These are phyloP conservation scores for Extremus antarcticus DNA, from an alignment of 495 filamentous ascomycete genomes.

Conservation along the genomic window DNA sequence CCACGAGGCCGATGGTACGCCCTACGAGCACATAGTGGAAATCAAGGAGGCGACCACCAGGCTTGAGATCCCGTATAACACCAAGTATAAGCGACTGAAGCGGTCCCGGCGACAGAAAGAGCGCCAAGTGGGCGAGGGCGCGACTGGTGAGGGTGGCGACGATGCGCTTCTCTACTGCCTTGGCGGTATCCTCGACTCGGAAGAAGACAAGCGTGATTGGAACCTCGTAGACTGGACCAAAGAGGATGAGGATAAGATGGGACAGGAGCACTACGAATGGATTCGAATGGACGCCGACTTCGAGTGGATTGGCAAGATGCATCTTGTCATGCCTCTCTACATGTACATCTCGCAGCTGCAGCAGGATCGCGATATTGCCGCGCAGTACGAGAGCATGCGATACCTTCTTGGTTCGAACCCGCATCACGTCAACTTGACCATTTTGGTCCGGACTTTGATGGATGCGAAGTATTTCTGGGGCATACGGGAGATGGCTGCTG, in stretches of 20 bases:
- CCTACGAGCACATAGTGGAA: constrained; percentile 95
- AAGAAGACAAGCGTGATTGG: constrained; percentile 77
- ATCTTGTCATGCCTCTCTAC: constrained; percentile 73
- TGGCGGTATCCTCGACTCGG: constrained; percentile 76
- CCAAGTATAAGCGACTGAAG: constrained; percentile 97
- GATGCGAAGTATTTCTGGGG: constrained; percentile 88
- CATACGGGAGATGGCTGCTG: constrained; percentile 71
- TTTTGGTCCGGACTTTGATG: constrained; percentile 79
- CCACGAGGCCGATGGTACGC: constrained; percentile 95
- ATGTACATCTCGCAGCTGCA: constrained; percentile 97
- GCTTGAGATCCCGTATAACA: constrained; percentile 96
- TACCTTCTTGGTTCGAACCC: constrained; percentile 47
- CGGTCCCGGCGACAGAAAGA: constrained; percentile 81
- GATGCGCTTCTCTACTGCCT: constrained; percentile 85
- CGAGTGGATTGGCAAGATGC: constrained; percentile 84
- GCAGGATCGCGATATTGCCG: constrained; percentile 92
- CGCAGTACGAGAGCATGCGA: constrained; percentile 73
- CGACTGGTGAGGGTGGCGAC: constrained; percentile 57
- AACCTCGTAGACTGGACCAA: constrained; percentile 74
- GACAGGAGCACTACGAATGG: constrained; percentile 95
- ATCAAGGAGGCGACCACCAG: constrained; percentile 74
- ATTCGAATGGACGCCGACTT: constrained; percentile 96
- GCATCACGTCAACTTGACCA: constrained; percentile 69
- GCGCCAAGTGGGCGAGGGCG: constrained; percentile 53
- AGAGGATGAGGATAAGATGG: constrained; percentile 80